A percentile compares a stretch with the other conserved stretches of the same genome.
Evolutionary conservation across 179 eudicot genomes (phyloP).

Genomic region (Camellia oleifera): DNA sequence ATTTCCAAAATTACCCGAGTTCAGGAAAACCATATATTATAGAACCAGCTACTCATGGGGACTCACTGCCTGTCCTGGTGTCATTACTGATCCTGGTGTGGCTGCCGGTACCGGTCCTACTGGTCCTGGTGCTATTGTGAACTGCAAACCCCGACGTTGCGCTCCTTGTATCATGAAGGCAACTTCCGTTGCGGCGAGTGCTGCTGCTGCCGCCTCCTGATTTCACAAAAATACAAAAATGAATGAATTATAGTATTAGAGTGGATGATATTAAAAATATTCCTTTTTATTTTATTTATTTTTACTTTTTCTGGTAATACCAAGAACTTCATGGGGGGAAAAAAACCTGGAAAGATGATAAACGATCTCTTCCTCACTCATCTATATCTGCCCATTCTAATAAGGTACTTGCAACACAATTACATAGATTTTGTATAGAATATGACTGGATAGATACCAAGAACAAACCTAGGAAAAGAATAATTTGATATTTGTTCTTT

Average conservation of each 20-base stretch:
- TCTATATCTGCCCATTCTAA: neutral
- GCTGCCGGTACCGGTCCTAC: neutral
- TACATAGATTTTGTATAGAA: neutral
- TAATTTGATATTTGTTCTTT: neutral
- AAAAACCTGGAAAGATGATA: neutral
- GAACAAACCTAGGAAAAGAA: neutral
- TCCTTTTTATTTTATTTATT: neutral
- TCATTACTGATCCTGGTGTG: constrained; percentile 37
- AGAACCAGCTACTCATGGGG: constrained; percentile 48
- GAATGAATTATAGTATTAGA: neutral
- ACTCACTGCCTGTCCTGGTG: constrained; percentile 29
- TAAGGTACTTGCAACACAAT: neutral
- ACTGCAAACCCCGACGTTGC: constrained; percentile 63
- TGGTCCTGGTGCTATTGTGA: constrained; percentile 57
- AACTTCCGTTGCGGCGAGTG: constrained; percentile 73
- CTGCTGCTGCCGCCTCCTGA: constrained; percentile 87
- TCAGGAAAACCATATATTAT: constrained; percentile 10
- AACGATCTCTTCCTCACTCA: neutral
- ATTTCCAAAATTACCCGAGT: neutral
- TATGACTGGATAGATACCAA: constrained; percentile 7
- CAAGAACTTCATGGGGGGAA: constrained; percentile 8
- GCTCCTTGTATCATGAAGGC: constrained; percentile 77
- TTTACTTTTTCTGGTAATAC: constrained; percentile 15
- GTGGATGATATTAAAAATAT: neutral
- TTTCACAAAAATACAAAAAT: neutral